Evolutionary conservation across 108 stramenopile species (phyloP), one percentile per base, ranked within the genome.

Genomic region (Fragilaria crotonensis): DNA sequence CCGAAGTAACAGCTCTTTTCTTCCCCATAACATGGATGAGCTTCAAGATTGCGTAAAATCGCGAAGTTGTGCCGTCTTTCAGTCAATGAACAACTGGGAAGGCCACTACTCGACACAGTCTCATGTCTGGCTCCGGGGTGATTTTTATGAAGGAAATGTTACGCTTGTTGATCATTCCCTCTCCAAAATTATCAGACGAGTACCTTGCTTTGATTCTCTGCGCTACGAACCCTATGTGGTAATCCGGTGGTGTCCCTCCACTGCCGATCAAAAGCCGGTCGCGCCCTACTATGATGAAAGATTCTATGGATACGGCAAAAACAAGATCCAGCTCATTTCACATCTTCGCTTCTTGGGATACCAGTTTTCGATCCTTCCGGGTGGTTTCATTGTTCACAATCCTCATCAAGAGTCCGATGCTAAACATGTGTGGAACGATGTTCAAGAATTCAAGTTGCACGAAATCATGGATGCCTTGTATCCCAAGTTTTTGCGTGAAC

Each of bases 141-240:
- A 81, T 22, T 89, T 81, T 79, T 85, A 81, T 61, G 68, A 83
- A 54, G 29, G 9, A 0, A 67, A 68, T n/a, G n/a, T n/a, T n/a
- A n/a, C n/a, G n/a, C n/a, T n/a, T n/a, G n/a, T n/a, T 9, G 29
- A 33, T 33, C 47, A 33, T 26, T 46, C 21, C 30, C 25, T 33
- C 30, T 53, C 59, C 25, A n/a, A n/a, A n/a, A n/a, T n/a, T 63
- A 70, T 86, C 48, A 50, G 71, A 49, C 50, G 54, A 45, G 73
- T 93, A 31, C 51, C 63, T 20, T 93, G 92, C 56, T 90, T 93
- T 52, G 73, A 85, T 51, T 80, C 88, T 0, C 45, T 79, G 32
- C 76, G 93, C 46, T 94, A 90, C 63, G 93, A 94, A 70, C 93
- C 93, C 5, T 94, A 94, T 49, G 63, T 94, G n/a, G 85, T 90